A percentile compares a stretch with the other conserved stretches of the same genome.
Evolutionary conservation across 1,139 yeast species (phyloP).

Genomic region (Geotrichum aggregatum): DNA sequence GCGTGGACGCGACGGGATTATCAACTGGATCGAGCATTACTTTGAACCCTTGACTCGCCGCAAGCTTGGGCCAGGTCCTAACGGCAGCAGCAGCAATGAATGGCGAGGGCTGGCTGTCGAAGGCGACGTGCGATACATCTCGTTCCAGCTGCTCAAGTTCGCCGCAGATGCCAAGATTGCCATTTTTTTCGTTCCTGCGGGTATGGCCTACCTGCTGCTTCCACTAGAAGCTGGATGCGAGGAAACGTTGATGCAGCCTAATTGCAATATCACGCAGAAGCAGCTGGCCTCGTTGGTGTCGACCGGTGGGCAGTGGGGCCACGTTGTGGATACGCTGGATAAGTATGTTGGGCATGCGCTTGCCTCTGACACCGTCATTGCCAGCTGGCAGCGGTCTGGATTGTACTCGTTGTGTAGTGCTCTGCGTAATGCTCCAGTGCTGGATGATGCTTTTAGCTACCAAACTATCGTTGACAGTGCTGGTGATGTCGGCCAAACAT

Average conservation of each 20-base stretch:
- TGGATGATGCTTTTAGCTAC: too few relatives aligned
- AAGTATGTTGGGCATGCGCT: not conserved
- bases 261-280: too few relatives aligned
- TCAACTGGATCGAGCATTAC: conserved; percentile 6
- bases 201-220: conserved; percentile 1
- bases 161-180: conserved; percentile 11
- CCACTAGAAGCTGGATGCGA: conserved; percentile 9
- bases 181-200: conserved; percentile 10
- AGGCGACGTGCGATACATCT: conserved; percentile 23
- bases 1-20: not conserved
- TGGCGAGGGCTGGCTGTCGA: conserved; percentile 7
- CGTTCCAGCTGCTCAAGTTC: conserved; percentile 15
- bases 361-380: not conserved
- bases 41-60: conserved; percentile 9
- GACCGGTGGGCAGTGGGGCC: too few relatives aligned
- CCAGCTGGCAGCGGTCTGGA: not conserved
- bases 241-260: too few relatives aligned
- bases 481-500: too few relatives aligned
- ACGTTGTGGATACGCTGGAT: not conserved
- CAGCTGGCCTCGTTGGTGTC: too few relatives aligned
- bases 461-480: too few relatives aligned
- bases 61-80: too few relatives aligned
- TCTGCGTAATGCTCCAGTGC: too few relatives aligned
- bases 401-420: too few relatives aligned
- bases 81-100: not conserved